Evolutionary conservation across 139 green algal genomes (phyloP).

Genomic region (Micractinium conductrix): DNA sequence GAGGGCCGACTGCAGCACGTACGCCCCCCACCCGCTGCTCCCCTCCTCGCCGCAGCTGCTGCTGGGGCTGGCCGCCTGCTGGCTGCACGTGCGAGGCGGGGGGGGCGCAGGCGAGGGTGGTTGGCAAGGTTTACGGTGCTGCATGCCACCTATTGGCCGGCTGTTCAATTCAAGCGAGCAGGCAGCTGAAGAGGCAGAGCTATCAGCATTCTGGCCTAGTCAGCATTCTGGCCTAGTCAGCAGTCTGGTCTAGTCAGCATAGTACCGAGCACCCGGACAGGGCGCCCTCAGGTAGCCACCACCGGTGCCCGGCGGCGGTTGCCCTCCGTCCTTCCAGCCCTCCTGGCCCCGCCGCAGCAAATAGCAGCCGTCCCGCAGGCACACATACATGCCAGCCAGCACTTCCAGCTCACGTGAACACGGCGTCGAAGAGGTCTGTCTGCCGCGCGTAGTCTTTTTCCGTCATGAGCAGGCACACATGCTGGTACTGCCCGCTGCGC

Average conservation of each 20-base stretch:
- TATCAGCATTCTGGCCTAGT: too few relatives aligned
- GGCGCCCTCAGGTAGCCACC: too few relatives aligned
- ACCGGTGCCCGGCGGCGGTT: too few relatives aligned
- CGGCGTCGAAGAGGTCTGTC: constrained; percentile 39
- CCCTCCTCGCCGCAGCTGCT: constrained; percentile 27
- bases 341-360: too few relatives aligned
- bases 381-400: background rate
- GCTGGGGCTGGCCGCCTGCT: constrained; percentile 19
- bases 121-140: background rate
- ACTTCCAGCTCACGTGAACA: constrained; percentile 21
- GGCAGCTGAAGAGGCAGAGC: too few relatives aligned
- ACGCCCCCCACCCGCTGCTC: constrained; percentile 42
- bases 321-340: too few relatives aligned
- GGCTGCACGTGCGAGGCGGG: background rate
- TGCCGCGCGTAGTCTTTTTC: constrained; percentile 55
- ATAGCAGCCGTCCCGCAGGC: background rate
- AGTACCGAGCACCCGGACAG: too few relatives aligned
- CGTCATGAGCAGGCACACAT: constrained; percentile 51
- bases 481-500: constrained; percentile 11
- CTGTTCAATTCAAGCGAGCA: too few relatives aligned
- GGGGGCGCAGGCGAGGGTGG: background rate
- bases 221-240: too few relatives aligned
- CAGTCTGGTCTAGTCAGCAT: too few relatives aligned
- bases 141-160: background rate
- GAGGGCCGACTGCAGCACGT: constrained; percentile 46